Percentiles rank a stretch among this genome's conserved stretches.
Conservation (phyloP, 2,329 filamentous ascomycete genomes). For the Penicillium concentricum region DNA sequence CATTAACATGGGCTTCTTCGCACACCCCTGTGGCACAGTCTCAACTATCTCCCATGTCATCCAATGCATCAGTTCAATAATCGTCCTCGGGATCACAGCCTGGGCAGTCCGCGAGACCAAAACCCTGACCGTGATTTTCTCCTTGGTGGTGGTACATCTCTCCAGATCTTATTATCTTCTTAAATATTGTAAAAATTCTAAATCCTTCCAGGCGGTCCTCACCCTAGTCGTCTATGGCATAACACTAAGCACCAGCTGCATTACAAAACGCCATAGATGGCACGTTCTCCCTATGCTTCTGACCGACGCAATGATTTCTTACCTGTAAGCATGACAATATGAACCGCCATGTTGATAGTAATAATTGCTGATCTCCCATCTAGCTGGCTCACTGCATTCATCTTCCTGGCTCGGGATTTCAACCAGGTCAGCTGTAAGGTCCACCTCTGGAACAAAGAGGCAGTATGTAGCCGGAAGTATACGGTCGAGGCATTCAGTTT, state of each 20-base stretch:
- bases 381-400: constrained; percentile 23
- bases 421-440: constrained; percentile 14
- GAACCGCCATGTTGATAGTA: not conserved
- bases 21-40: constrained; percentile 10
- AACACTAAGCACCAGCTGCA: constrained; percentile 4
- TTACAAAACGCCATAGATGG: constrained; percentile 7
- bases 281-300: constrained; percentile 11
- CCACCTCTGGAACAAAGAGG: constrained; percentile 17
- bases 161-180: not conserved
- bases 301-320: constrained; percentile 13
- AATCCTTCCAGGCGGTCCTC: constrained; percentile 7
- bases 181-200: not conserved
- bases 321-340: constrained; percentile 11
- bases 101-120: constrained; percentile 19
- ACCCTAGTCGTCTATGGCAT: constrained; percentile 10
- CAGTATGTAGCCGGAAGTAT: constrained; percentile 21
- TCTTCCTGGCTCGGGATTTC: constrained; percentile 19
- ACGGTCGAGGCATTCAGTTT: constrained; percentile 20
- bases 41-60: constrained; percentile 12
- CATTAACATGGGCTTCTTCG: constrained; percentile 6
- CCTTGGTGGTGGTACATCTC: constrained; percentile 16
- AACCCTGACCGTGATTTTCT: constrained; percentile 20
- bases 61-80: constrained; percentile 14
- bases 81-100: constrained; percentile 22
- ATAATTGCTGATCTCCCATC: not conserved